Percentiles rank a stretch among this genome's conserved stretches.
These are phyloP conservation scores for Postia placenta DNA, from an alignment of 768 basidiomycete species.

Conservation along the genomic window DNA sequence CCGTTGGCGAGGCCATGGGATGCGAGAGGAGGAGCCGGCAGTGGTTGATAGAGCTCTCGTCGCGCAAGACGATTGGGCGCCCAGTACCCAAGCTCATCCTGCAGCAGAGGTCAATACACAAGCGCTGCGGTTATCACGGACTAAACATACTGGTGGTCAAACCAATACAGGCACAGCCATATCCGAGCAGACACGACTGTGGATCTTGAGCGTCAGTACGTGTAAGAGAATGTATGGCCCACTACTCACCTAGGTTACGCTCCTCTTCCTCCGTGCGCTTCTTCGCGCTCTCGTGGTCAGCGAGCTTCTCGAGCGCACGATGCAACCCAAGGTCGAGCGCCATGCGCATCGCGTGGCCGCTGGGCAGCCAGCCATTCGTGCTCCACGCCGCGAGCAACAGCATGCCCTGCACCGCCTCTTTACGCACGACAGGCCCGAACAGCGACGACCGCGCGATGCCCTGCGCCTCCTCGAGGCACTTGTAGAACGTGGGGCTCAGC, in stretches of 20 bases:
- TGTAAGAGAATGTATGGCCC: background rate
- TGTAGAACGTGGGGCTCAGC: constrained; percentile 80
- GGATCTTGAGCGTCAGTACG: constrained; percentile 6
- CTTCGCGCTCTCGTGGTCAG: constrained; percentile 56
- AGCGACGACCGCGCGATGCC: constrained; percentile 91
- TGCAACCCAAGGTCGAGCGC: constrained; percentile 91
- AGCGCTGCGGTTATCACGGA: constrained; percentile 4
- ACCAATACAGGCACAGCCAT: constrained; percentile 94
- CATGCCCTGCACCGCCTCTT: constrained; percentile 61
- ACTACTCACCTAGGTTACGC: constrained; percentile 42
- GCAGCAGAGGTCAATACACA: constrained; percentile 8
- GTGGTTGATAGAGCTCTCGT: constrained; percentile 82
- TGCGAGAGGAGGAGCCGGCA: constrained; percentile 79
- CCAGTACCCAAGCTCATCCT: constrained; percentile 93
- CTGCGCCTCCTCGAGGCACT: constrained; percentile 90
- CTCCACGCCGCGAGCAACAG: constrained; percentile 89
- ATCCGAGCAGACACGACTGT: constrained; percentile 87
- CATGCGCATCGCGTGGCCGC: constrained; percentile 96
- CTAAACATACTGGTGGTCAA: constrained; percentile 81
- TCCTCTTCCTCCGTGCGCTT: constrained; percentile 76
- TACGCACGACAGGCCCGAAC: constrained; percentile 45
- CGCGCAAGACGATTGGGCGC: constrained; percentile 82
- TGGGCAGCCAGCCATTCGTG: constrained; percentile 91
- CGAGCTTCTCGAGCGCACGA: constrained; percentile 86
- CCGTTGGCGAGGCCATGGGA: constrained; percentile 84